Percentiles rank a stretch among this genome's conserved stretches.
Evolutionary conservation across 495 filamentous ascomycete species (phyloP).

Genomic region (Tuber melanosporum): DNA sequence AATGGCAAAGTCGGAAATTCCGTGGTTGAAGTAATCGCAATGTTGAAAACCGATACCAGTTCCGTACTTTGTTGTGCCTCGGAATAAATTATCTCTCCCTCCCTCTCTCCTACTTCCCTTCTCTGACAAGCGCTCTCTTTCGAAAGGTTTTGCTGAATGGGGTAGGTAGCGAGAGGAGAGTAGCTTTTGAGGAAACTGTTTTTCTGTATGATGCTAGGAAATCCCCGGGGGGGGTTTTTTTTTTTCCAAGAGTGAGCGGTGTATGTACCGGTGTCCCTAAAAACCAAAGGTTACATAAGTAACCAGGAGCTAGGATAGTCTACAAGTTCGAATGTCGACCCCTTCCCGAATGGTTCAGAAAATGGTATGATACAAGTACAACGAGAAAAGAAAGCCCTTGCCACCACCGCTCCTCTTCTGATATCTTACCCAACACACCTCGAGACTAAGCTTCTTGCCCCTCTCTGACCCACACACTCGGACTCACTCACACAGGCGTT

Average conservation of each 20-base stretch:
- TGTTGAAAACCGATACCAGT: background rate
- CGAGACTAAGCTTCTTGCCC: background rate
- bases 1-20: background rate
- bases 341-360: background rate
- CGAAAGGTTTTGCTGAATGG: background rate
- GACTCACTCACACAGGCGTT: background rate
- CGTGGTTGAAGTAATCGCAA: background rate
- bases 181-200: background rate
- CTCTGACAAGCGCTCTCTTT: background rate
- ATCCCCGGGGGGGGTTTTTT: background rate
- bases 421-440: background rate
- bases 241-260: background rate
- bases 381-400: background rate
- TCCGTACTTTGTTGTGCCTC: background rate
- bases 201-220: background rate
- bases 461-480: background rate
- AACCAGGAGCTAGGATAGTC: background rate
- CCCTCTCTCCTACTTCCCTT: background rate
- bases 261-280: background rate
- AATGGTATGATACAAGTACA: background rate
- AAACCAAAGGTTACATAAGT: conserved; percentile 3
- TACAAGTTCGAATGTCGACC: background rate
- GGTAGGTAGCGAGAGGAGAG: background rate
- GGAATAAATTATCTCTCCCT: background rate
- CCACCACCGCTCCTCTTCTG: background rate